Evolutionary conservation across 2,329 filamentous ascomycete genomes (phyloP).

Genomic region (Orbilia ellipsospora): DNA sequence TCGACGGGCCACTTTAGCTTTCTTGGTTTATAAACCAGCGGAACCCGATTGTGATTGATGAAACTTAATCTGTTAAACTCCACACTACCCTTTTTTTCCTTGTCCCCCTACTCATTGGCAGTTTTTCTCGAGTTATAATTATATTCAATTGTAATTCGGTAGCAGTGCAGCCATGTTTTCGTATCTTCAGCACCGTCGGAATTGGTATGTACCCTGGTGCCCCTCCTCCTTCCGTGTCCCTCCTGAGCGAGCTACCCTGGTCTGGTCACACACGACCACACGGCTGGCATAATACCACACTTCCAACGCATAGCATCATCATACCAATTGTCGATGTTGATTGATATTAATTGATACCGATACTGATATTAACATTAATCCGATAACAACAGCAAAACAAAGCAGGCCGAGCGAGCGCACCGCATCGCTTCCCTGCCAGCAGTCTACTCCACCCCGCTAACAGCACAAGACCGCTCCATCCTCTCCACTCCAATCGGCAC

Average conservation of each 20-base stretch:
- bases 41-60: no score
- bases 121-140: no score
- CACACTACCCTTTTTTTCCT: no score
- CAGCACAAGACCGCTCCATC: conserved; percentile 72
- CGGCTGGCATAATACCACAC: conserved; percentile 32
- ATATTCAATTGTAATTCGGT: background rate
- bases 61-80: no score
- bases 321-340: no score
- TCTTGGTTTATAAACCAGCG: no score
- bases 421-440: conserved; percentile 75
- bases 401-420: conserved; percentile 78
- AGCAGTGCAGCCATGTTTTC: conserved; percentile 31
- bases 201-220: conserved; percentile 28
- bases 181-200: conserved; percentile 48
- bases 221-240: background rate
- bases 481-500: conserved; percentile 79
- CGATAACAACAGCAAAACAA: conserved; percentile 71
- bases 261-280: background rate
- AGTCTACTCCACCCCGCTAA: conserved; percentile 74
- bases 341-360: no score
- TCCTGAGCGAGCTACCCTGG: background rate
- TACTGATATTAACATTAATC: background rate
- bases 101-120: no score
- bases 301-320: conserved; percentile 23
- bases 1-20: conserved; percentile 14